Base-by-base conservation (phyloP, 805 yeast genomes). In the Teunomyces lycoperdinae region DNA sequence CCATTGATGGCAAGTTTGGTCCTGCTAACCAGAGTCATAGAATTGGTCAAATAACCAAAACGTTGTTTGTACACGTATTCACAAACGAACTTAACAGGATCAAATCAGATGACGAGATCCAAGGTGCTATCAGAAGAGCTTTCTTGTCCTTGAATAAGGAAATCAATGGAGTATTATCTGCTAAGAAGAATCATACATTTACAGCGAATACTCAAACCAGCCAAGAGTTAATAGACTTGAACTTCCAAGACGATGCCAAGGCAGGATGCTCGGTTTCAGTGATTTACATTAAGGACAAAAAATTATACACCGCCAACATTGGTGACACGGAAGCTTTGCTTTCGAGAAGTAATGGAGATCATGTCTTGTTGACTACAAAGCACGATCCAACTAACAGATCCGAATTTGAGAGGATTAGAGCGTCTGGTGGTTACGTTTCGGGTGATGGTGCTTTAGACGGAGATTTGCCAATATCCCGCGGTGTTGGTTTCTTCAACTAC, bases 291-390 rank as follows among this genome's bases (percentile, higher is more conserved):
- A 81, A 81, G 50, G 95, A 85, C 14, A 79, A 79, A 45, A 76
- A 73, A 46, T 63, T 90, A 17, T 89, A 84, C 63, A 77, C 90
- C 20, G 97, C 97, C 2, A 91, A 91, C 53, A 80, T 89, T 46
- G 99, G 99, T 58, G 97, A 94, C 59, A 83, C 89, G 2, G 85
- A 85, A 77, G 91, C 89, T 1, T 73, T 94, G 43, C 63, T 92
- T 44, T 83, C 96, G 6, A 79, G 85, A 50, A 79, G 81, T 35
- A 89, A 87, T 64, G 97, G 98, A 28, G 92, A 89, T 43, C 85
- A 80, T 62, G 70, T 75, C n/a, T 71, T 81, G 3, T 70, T 94
- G 36, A 86, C 96, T 1, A 81, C 78, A 17, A 81, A 84, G 47
- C 97, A 94, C 64, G 89, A 85, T 52, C 97, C 98, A 7, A 85